A percentile compares a stretch with the other conserved stretches of the same genome.
phyloP scores from a whole-genome alignment of 2,329 filamentous ascomycete species.

The Colletotrichum lindemuthianum region DNA sequence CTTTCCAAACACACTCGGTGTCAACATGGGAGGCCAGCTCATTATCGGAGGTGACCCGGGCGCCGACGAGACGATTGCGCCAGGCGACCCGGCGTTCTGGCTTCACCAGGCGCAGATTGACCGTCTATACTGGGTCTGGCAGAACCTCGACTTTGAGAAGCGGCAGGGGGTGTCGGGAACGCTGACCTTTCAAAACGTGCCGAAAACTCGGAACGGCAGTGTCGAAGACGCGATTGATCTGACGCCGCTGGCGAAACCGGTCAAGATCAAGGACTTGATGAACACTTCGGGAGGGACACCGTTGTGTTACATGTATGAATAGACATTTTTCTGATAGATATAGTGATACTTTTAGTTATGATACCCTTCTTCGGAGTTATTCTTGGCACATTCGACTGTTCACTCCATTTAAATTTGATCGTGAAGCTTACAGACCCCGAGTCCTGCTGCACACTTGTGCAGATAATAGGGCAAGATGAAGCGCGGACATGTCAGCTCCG shows the following conservation, averaged over 20 bases:
- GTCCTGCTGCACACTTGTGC: too few species aligned
- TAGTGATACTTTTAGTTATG: neutral
- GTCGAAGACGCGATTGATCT: conserved; percentile 50
- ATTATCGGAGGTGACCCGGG: conserved; percentile 58
- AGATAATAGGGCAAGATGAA: too few species aligned
- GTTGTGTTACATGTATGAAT: conserved; percentile 56
- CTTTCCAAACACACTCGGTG: conserved; percentile 44
- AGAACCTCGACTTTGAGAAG: conserved; percentile 54
- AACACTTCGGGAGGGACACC: conserved; percentile 52
- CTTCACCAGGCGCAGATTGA: conserved; percentile 59
- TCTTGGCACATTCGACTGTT: too few species aligned
- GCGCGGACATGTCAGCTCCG: too few species aligned
- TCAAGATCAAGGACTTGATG: conserved; percentile 49
- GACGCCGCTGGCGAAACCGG: conserved; percentile 46
- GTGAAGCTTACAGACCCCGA: too few species aligned
- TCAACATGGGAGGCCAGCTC: conserved; percentile 54
- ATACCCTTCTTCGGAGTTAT: conserved; percentile 1
- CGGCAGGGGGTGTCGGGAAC: conserved; percentile 53
- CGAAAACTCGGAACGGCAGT: conserved; percentile 53
- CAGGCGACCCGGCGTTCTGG: conserved; percentile 57
- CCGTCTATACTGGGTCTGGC: conserved; percentile 60
- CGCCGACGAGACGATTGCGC: conserved; percentile 54
- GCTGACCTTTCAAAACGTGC: conserved; percentile 52
- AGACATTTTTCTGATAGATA: neutral
- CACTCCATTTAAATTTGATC: too few species aligned